These are phyloP conservation scores for Didymella pomorum DNA, from an alignment of 2,329 filamentous ascomycete species.

Conservation along the genomic window DNA sequence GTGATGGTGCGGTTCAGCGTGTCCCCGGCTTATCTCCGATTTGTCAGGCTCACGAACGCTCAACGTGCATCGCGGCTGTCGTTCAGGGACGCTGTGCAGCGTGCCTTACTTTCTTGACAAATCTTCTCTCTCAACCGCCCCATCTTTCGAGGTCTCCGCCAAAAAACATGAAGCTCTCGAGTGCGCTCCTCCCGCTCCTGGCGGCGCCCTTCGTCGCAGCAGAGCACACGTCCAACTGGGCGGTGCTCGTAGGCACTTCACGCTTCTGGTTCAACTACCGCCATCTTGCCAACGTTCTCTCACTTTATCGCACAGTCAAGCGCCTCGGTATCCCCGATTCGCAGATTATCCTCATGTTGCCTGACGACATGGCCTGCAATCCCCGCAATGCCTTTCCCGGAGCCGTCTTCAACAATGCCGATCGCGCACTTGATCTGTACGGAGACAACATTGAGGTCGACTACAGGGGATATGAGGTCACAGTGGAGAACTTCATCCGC, in stretches of 20 bases:
- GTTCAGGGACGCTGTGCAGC: constrained; percentile 5
- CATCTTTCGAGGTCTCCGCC: background rate
- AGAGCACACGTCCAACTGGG: constrained; percentile 98
- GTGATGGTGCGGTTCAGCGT: constrained; percentile 32
- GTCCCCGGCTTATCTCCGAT: constrained; percentile 42
- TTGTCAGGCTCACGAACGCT: constrained; percentile 38
- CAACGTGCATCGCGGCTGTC: constrained; percentile 29
- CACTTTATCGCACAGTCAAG: constrained; percentile 97
- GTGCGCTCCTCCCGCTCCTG: constrained; percentile 39
- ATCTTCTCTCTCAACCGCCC: too few relatives aligned
- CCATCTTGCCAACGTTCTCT: constrained; percentile 96
- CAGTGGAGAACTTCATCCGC: constrained; percentile 97
- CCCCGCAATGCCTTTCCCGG: constrained; percentile 97
- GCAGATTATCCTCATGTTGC: constrained; percentile 99
- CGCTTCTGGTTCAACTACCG: constrained; percentile 99
- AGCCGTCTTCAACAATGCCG: constrained; percentile 97
- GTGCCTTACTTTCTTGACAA: background rate
- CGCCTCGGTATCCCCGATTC: constrained; percentile 96
- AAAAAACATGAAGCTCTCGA: constrained; percentile 37
- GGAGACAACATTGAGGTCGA: constrained; percentile 99
- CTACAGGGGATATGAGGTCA: constrained; percentile 97
- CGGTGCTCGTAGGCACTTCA: constrained; percentile 96
- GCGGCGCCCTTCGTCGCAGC: constrained; percentile 58
- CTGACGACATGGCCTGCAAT: constrained; percentile 99
- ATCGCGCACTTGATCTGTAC: constrained; percentile 93